These are phyloP conservation scores for Stylonectria norvegica DNA, from an alignment of 2,329 filamentous ascomycete genomes.

Conservation along the genomic window DNA sequence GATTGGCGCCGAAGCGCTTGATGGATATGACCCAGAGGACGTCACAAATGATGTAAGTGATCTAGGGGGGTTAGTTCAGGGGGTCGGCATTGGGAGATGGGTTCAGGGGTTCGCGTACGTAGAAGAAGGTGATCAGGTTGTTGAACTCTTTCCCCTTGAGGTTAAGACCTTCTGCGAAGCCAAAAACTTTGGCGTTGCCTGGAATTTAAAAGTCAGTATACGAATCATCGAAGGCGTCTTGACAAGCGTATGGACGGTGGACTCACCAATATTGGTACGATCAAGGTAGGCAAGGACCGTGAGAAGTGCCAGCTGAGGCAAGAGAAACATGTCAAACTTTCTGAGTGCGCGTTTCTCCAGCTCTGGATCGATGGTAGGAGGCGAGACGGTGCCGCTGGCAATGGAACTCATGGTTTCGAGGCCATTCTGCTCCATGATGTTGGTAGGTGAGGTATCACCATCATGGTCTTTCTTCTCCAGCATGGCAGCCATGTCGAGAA, in stretches of 20 bases:
- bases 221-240: not conserved
- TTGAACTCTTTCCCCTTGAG: constrained; percentile 1
- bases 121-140: not conserved
- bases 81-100: not conserved
- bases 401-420: not conserved
- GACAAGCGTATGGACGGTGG: not conserved
- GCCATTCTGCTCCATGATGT: not conserved
- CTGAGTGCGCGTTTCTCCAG: not conserved
- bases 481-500: not conserved
- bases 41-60: not conserved
- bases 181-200: not conserved
- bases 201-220: not conserved
- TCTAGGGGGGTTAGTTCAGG: not conserved
- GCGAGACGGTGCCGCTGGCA: not conserved
- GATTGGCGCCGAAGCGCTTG: not conserved
- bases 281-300: not conserved
- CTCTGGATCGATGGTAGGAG: not conserved
- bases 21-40: not conserved
- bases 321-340: not conserved
- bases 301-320: not conserved
- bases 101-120: not conserved
- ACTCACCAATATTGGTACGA: not conserved
- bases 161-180: not conserved
- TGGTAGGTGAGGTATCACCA: not conserved
- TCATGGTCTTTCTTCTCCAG: not conserved